Evolutionary conservation across 306 rosid species (phyloP), one percentile per base, ranked within the genome.

Genomic region (Cucumis hystrix): DNA sequence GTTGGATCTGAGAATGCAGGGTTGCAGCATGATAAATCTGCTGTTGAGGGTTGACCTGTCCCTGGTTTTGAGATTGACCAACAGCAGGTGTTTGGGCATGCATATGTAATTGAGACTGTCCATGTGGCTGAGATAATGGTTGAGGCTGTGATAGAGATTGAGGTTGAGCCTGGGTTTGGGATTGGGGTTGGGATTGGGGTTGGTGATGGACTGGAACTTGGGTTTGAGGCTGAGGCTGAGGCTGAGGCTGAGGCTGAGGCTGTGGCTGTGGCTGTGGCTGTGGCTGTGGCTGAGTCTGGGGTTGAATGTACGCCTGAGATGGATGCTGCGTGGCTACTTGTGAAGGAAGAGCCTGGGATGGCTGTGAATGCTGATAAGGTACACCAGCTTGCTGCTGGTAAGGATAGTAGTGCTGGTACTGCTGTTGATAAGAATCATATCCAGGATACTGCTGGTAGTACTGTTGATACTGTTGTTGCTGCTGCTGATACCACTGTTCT

Each of bases 391-490:
- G 78, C 80, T 90, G 97, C 79, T 92, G 98, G 83, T 90, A 89
- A 16, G 97, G 96, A 79, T 92, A 87, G 81, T 89, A 91, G 18
- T 89, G 89, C 80, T 92, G 97, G 89, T 92, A 95, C 41, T 92
- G 96, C 84, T 88, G 98, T 80, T 91, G 97, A 75, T 87, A 90
- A 45, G 89, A 91, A 82, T 94, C 97, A 87, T 89, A 91, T 70
- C 98, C 97, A 68, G 96, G 92, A 75, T 90, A 92, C 72, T 92
- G 98, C 84, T 91, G 98, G 77, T 94, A 92, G 80, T 90, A 92
- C 83, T 90, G 97, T 68, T 90, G 97, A 86, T 91, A 91, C 72
- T 88, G 96, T 80, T 88, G 96, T 79, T 91, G 97, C 76, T 93
- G 98, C 82, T 86, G 84, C 47, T 93, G 98, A 82, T 91, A 89